Evolutionary conservation across 805 yeast genomes (phyloP).

Genomic region (Candida schatavii): DNA sequence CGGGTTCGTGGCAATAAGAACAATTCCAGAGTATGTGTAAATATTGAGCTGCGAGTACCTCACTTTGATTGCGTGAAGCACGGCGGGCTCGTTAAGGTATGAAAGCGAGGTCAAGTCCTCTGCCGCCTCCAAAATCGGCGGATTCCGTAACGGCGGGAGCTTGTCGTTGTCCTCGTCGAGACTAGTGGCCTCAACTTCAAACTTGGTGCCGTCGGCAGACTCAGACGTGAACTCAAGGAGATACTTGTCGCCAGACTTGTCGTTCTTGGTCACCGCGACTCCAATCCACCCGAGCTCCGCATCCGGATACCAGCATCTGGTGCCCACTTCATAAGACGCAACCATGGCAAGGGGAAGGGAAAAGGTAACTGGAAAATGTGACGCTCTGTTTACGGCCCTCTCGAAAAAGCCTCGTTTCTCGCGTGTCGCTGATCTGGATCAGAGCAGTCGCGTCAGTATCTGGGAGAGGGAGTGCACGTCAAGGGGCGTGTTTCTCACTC

Average conservation of each 20-base stretch:
- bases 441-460: too few relatives aligned
- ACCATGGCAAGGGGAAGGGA: too few relatives aligned
- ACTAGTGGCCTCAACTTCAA: constrained; percentile 47
- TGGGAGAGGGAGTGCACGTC: too few relatives aligned
- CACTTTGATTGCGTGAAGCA: constrained; percentile 85
- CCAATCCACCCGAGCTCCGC: constrained; percentile 73
- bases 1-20: constrained; percentile 93
- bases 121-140: constrained; percentile 87
- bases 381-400: too few relatives aligned
- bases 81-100: constrained; percentile 94
- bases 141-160: constrained; percentile 83
- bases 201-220: constrained; percentile 37
- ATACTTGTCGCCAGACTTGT: constrained; percentile 42
- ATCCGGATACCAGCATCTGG: constrained; percentile 83
- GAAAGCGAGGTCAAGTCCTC: constrained; percentile 93
- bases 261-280: constrained; percentile 51
- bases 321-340: constrained; percentile 30
- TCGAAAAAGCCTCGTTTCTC: too few relatives aligned
- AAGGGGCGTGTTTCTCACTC: too few relatives aligned
- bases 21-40: constrained; percentile 96
- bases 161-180: constrained; percentile 52
- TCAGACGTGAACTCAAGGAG: constrained; percentile 55
- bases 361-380: too few relatives aligned
- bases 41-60: constrained; percentile 88
- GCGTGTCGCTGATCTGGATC: too few relatives aligned